These are phyloP conservation scores for Debaryomyces sp. DNA, from an alignment of 1,139 yeast species.

Conservation along the genomic window DNA sequence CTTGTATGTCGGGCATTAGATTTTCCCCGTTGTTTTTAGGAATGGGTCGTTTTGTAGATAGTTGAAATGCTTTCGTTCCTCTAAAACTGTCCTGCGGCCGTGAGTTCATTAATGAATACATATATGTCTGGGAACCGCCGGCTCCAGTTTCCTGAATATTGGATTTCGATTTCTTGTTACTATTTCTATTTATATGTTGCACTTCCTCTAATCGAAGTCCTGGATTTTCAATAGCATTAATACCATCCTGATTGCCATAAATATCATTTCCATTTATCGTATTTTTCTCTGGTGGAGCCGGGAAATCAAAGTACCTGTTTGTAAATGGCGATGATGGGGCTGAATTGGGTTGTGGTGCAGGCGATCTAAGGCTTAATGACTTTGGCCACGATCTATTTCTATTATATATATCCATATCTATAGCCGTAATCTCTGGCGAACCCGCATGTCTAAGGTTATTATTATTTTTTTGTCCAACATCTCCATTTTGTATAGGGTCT, in stretches of 20 bases:
- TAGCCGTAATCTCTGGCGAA: not conserved
- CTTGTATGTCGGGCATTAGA: not conserved
- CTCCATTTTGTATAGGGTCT: not conserved
- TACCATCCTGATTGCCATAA: not conserved
- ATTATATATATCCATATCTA: not conserved
- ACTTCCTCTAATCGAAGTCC: not conserved
- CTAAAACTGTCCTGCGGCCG: not conserved
- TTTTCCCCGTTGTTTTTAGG: not conserved
- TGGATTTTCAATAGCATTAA: not conserved
- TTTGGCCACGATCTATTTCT: conserved; percentile 6
- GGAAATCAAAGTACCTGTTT: conserved; percentile 17
- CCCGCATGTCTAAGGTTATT: no score
- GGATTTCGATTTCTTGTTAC: not conserved
- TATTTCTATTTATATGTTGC: not conserved
- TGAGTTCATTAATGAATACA: not conserved
- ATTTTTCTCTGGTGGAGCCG: not conserved
- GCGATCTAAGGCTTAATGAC: conserved; percentile 15
- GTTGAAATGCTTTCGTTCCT: not conserved
- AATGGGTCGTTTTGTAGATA: not conserved
- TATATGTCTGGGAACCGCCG: not conserved
- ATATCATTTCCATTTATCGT: not conserved
- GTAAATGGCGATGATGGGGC: conserved; percentile 19
- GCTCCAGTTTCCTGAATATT: not conserved
- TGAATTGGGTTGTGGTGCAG: conserved; percentile 13
- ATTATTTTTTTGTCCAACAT: not conserved